These are phyloP conservation scores for Rhodotorula sp. DNA, from an alignment of 1,284 basidiomycete species.

Conservation along the genomic window DNA sequence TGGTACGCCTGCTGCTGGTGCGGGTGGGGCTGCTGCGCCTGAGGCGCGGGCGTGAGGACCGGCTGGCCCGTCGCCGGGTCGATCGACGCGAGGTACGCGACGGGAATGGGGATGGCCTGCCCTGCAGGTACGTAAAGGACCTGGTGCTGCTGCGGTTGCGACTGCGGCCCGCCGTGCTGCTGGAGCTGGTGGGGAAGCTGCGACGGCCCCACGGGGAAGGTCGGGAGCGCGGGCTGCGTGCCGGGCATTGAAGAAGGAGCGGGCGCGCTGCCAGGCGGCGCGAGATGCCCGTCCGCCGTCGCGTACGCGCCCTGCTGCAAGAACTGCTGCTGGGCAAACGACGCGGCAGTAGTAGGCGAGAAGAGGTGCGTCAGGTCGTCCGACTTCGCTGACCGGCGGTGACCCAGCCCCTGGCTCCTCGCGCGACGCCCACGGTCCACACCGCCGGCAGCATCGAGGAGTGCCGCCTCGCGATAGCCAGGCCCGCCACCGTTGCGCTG, in stretches of 20 bases:
- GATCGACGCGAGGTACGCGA: background rate
- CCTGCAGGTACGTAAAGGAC: background rate
- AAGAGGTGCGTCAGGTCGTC: conserved; percentile 31
- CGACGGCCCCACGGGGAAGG: background rate
- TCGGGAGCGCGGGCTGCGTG: background rate
- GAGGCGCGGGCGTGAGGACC: background rate
- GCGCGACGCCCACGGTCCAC: conserved; percentile 6
- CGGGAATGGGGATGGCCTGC: background rate
- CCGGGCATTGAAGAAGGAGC: background rate
- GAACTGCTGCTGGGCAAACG: conserved; percentile 4
- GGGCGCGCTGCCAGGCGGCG: background rate
- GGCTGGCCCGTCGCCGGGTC: background rate
- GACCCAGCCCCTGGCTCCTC: conserved; percentile 26
- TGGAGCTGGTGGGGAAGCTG: background rate
- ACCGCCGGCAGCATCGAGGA: conserved; percentile 10
- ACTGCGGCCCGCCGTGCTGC: background rate
- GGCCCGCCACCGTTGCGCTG: conserved; percentile 2
- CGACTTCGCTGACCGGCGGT: conserved; percentile 21
- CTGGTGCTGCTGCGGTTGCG: background rate
- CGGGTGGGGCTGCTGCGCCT: background rate
- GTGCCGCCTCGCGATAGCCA: conserved; percentile 21
- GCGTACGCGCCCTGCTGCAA: background rate
- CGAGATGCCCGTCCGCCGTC: conserved; percentile 18
- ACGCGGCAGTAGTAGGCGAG: background rate
- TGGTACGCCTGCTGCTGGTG: background rate